Evolutionary conservation across 2,329 filamentous ascomycete genomes (phyloP), one percentile per base, ranked within the genome.

Genomic region (Cylindrodendrum hubeiense): DNA sequence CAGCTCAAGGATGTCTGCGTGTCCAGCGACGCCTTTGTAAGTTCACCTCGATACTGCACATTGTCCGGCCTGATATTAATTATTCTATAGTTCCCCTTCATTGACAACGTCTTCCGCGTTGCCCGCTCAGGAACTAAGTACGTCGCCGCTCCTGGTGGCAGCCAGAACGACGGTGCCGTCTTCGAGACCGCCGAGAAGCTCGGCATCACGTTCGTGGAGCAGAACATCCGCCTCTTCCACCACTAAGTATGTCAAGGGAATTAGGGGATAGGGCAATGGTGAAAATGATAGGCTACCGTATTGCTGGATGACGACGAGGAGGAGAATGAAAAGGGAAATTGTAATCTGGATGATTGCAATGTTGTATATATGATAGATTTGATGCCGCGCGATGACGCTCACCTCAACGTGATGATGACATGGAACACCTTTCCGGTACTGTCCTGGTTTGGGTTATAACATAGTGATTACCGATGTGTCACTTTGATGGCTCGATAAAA

Each of bases 101-200:
- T 94, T 76, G 96, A 99, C 86, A 99, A 99, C 76, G 92, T 99
- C 71, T 98, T 97, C 89, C 90, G 96, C 71, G 93, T 94, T 55
- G 90, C 89, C 67, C 89, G 94, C 75, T 97, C 94, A 22, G 96
- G 96, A 53, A 94, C 90, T 77, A 98, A 97, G 85, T 99, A 97
- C 84, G 93, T 98, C 76, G 95, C 96, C 59, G 95, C 95, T 41
- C 96, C 96, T 10, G 92, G 89, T 54, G 96, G 96, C 63, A 97
- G 92, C 80, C 93, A 96, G 81, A 96, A 96, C 78, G 93, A 96
- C 79, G 81, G 85, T 63, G 87, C 90, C 53, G 93, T 96, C 49
- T 93, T 97, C 74, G 91, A 94, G 79, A 97, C 95, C 12, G 94
- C 95, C 5, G 94, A 97, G 85, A 64, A 64, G 50, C 50, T 64